phyloP scores from a whole-genome alignment of 2,329 filamentous ascomycete species.

The Balansia obtecta region DNA sequence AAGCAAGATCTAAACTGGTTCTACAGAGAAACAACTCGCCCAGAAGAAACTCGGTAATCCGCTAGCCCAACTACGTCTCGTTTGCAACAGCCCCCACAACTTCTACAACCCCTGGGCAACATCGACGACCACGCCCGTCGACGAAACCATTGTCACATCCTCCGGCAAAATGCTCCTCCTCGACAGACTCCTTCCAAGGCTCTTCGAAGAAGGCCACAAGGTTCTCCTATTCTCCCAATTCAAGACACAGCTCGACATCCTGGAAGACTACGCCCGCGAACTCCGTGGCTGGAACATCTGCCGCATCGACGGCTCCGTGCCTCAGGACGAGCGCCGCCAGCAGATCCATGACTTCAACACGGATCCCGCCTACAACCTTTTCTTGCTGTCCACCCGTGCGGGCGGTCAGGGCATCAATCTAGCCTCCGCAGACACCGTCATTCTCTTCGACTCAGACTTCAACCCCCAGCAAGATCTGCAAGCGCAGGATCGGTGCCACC shows the following conservation, averaged over 20 bases:
- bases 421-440: conserved; percentile 80
- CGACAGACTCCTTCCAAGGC: conserved; percentile 66
- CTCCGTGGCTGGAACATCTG: conserved; percentile 71
- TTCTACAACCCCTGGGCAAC: conserved; percentile 85
- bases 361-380: conserved; percentile 55
- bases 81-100: conserved; percentile 89
- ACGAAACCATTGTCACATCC: conserved; percentile 72
- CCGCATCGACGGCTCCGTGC: conserved; percentile 81
- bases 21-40: conserved; percentile 64
- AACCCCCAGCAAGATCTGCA: conserved; percentile 97
- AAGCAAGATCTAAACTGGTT: conserved; percentile 12
- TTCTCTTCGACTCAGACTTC: conserved; percentile 81
- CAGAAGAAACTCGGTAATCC: conserved; percentile 90
- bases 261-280: conserved; percentile 71
- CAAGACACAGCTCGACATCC: conserved; percentile 81
- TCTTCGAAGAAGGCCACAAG: conserved; percentile 70
- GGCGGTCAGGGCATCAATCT: conserved; percentile 95
- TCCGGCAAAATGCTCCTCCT: conserved; percentile 95
- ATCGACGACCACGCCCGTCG: conserved; percentile 45
- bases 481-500: conserved; percentile 87
- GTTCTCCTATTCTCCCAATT: conserved; percentile 96
- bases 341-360: conserved; percentile 66
- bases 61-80: conserved; percentile 79
- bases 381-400: conserved; percentile 79
- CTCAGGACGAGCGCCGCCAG: conserved; percentile 56